Evolutionary conservation across 2,329 filamentous ascomycete species (phyloP).

Genomic region (Ceratocystis smalleyi): DNA sequence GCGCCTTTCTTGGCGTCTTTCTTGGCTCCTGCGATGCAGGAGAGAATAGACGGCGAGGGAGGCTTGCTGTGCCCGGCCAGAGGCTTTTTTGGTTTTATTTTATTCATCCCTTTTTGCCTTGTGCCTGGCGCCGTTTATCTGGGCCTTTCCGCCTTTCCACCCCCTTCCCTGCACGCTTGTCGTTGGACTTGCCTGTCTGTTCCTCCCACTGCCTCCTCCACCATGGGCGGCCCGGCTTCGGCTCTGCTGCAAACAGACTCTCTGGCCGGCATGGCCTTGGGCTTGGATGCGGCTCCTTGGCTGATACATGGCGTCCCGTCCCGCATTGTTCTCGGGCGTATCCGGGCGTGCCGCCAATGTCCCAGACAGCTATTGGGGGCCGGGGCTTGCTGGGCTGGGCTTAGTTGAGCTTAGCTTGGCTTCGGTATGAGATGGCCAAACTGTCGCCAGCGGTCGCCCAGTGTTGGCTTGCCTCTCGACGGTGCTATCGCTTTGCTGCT

Average conservation of each 20-base stretch:
- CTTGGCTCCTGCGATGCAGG: neutral
- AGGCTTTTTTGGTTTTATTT: neutral
- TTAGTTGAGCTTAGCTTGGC: neutral
- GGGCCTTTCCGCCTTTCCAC: neutral
- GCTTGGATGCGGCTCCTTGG: neutral
- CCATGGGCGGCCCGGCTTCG: neutral
- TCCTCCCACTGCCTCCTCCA: neutral
- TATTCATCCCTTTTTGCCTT: neutral
- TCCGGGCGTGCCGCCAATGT: neutral
- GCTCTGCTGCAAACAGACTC: neutral
- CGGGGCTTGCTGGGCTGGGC: neutral
- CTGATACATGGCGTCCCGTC: neutral
- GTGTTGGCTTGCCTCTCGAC: too few species aligned
- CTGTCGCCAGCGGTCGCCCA: neutral
- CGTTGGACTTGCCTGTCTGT: neutral
- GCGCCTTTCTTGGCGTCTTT: neutral
- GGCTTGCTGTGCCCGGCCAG: neutral
- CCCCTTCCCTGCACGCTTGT: too few species aligned
- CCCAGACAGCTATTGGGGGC: neutral
- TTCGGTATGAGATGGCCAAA: neutral
- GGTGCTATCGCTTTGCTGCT: too few species aligned
- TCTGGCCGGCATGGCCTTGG: neutral
- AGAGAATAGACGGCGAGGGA: neutral
- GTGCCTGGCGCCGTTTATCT: conserved; percentile 8
- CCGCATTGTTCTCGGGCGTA: neutral